These are phyloP conservation scores for Heimioporus sp. DNA, from an alignment of 768 basidiomycete genomes.

Conservation along the genomic window DNA sequence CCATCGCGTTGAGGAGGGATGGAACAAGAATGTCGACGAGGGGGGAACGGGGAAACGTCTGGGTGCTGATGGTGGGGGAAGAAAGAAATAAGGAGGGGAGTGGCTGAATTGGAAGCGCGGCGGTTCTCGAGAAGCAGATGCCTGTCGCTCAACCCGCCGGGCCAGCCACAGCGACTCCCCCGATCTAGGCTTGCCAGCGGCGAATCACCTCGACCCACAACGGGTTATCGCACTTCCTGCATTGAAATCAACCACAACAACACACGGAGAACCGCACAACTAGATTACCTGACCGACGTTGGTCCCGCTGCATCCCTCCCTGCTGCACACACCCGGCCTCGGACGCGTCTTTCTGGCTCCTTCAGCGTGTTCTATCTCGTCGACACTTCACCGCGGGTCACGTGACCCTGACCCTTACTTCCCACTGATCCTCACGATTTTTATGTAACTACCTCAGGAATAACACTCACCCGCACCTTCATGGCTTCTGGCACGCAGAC, in stretches of 20 bases:
- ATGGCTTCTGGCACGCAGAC: slow-evolving; percentile 50
- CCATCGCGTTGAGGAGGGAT: slow-evolving; percentile 32
- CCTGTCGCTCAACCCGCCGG: slow-evolving; percentile 16
- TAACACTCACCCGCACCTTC: too few species aligned
- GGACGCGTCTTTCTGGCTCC: too few species aligned
- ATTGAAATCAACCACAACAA: background rate
- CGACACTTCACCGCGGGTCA: too few species aligned
- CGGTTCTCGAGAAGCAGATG: slow-evolving; percentile 29
- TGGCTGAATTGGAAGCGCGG: slow-evolving; percentile 24
- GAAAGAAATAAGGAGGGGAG: slow-evolving; percentile 28
- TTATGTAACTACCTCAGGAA: too few species aligned
- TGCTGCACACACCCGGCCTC: background rate
- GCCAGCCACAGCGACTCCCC: slow-evolving; percentile 28
- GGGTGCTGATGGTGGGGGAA: slow-evolving; percentile 15
- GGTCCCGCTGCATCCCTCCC: background rate
- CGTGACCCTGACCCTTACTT: too few species aligned
- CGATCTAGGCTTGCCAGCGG: slow-evolving; percentile 28
- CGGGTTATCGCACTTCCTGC: slow-evolving; percentile 13
- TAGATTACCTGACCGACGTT: background rate
- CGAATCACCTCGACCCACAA: slow-evolving; percentile 22
- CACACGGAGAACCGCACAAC: background rate
- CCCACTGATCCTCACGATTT: too few species aligned
- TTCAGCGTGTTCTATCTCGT: too few species aligned
- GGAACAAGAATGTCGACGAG: slow-evolving; percentile 8
- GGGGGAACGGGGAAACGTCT: slow-evolving; percentile 1